phyloP scores from a whole-genome alignment of 176 grass and related monocot species.

The Triticum aestivum region IWGSC_CS_RefSeq_v2.1 NC_057801.1:3979016-3979515 shows the following conservation, averaged over 20 bases:
- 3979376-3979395: neutral
- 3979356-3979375: neutral
- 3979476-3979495: slow-evolving; percentile 81
- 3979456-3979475: slow-evolving; percentile 86
- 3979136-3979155: slow-evolving; percentile 80
- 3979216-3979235: neutral
- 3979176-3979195: neutral
- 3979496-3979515: neutral
- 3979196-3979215: neutral
- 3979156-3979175: neutral
- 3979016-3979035: slow-evolving; percentile 85
- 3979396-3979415: slow-evolving; percentile 15
- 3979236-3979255: slow-evolving; percentile 55
- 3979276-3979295: slow-evolving; percentile 69
- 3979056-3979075: slow-evolving; percentile 96
- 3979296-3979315: slow-evolving; percentile 67
- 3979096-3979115: slow-evolving; percentile 94
- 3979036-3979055: slow-evolving; percentile 83
- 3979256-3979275: slow-evolving; percentile 81
- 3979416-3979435: slow-evolving; percentile 76
- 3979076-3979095: slow-evolving; percentile 81
- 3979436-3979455: slow-evolving; percentile 72
- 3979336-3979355: neutral
- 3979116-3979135: slow-evolving; percentile 67
- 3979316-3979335: slow-evolving; percentile 84